A percentile compares a stretch with the other conserved stretches of the same genome.
Conservation (phyloP, 2,329 filamentous ascomycete genomes). For the Cladophialophora chaetospira region DNA sequence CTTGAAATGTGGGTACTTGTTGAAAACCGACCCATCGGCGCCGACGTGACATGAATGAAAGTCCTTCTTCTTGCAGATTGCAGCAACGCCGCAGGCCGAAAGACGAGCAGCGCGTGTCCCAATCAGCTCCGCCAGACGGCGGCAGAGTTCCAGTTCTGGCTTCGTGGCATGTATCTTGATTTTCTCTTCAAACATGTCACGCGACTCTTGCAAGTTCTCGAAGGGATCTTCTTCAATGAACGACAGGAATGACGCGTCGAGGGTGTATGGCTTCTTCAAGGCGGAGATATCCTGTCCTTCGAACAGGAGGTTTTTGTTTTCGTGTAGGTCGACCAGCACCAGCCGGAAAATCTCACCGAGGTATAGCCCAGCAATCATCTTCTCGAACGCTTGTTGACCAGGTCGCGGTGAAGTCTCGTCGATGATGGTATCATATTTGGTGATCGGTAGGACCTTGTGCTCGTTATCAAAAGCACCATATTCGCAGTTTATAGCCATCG, state of each 20-base stretch:
- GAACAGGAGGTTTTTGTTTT: constrained; percentile 78
- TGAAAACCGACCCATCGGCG: constrained; percentile 96
- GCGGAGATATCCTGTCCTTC: constrained; percentile 76
- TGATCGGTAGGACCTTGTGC: constrained; percentile 80
- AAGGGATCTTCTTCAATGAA: constrained; percentile 93
- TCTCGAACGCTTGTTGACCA: constrained; percentile 93
- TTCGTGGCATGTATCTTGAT: constrained; percentile 70
- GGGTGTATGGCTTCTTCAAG: constrained; percentile 81
- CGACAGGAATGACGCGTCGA: constrained; percentile 92
- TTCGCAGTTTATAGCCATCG: constrained; percentile 96
- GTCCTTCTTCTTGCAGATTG: constrained; percentile 95
- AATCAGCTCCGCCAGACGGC: constrained; percentile 88
- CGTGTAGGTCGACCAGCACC: constrained; percentile 80
- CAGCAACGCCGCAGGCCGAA: constrained; percentile 90
- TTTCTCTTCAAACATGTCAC: constrained; percentile 76
- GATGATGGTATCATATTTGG: constrained; percentile 81
- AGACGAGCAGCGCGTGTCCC: constrained; percentile 91
- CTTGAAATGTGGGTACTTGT: constrained; percentile 99
- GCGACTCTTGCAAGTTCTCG: constrained; percentile 89
- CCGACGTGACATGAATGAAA: constrained; percentile 89
- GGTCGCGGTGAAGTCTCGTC: constrained; percentile 90
- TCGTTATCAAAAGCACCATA: constrained; percentile 97
- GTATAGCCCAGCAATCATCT: constrained; percentile 96
- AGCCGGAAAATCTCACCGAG: constrained; percentile 93
- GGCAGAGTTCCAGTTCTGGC: constrained; percentile 84